Evolutionary conservation across 2,329 filamentous ascomycete species (phyloP).

Genomic region (Podosphaera xanthii): DNA sequence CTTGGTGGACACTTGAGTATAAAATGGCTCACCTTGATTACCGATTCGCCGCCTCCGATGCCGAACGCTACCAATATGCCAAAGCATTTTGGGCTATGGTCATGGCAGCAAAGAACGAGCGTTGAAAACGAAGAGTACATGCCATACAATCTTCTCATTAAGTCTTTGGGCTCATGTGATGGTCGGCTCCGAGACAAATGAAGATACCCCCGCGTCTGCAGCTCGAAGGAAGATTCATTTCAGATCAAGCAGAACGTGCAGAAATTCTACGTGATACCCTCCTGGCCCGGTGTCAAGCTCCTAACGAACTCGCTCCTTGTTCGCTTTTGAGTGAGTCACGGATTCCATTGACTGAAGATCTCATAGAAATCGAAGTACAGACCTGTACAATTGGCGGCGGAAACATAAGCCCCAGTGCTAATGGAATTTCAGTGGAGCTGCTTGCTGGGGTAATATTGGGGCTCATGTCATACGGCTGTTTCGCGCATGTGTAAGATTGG

Average conservation of each 20-base stretch:
- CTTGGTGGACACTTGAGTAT: background rate
- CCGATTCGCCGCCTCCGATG: background rate
- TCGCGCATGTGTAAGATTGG: background rate
- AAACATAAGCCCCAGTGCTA: background rate
- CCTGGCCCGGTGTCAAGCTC: background rate
- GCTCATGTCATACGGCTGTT: background rate
- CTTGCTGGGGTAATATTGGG: background rate
- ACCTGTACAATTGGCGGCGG: background rate
- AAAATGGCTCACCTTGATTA: background rate
- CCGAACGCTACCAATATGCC: background rate
- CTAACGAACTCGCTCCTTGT: background rate
- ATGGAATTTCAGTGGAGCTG: background rate
- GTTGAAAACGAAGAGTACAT: background rate
- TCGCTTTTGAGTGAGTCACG: background rate
- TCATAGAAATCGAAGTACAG: background rate
- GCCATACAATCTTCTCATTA: too few species aligned
- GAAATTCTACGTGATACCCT: too few species aligned
- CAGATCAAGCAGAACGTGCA: too few species aligned
- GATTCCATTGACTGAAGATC: background rate
- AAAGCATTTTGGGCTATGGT: background rate
- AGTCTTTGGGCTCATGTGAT: background rate
- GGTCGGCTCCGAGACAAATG: background rate
- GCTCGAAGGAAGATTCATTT: too few species aligned
- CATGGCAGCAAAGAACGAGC: background rate
- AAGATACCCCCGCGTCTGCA: too few species aligned